Evolutionary conservation across 2,329 filamentous ascomycete species (phyloP), one percentile per base, ranked within the genome.

Genomic region (Zymoseptoria tritici): DNA sequence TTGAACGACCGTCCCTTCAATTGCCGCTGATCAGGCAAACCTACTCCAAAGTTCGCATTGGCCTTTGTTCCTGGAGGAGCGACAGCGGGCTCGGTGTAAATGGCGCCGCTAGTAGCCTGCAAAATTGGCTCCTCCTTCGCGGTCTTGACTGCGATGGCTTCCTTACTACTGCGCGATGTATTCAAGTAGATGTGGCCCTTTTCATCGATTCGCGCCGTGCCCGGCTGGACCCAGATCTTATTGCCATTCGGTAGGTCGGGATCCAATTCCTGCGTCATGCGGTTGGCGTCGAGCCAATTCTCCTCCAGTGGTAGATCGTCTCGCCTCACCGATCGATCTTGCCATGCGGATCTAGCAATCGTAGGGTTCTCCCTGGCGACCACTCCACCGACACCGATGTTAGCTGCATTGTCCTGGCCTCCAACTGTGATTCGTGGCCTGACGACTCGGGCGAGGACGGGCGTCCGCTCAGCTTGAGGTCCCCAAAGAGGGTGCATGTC

Each of bases 401-500:
- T 70, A 3, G 76, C 75, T 20, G 70, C 64, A 49, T 58, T 52
- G 42, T 71, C 68, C 4, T 57, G 70, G 42, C 73, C 73, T 59
- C 70, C 72, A 51, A 70, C 69, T 46, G 68, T 70, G 70, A 75
- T 78, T 22, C 68, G 65, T 4, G 80, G 78, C 55, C 78, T 74
- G 57, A 88, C 70, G 20, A 87, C 78, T 62, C 85, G 83, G 4
- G 83, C 82, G 61, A 81, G 72, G 2, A 86, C 76, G 0, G 84
- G 84, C 4, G 78, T 68, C 22, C 76, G 76, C 26, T 74, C 67
- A 2, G 73, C 72, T 67, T 85, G 84, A 9, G 85, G 85, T 3
- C 85, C 85, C 65, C 81, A 81, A 29, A 80, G 57, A 2, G 84
- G 82, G 68, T 87, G 83, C 67, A 87, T 87, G 65, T 79, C 75